phyloP scores from a whole-genome alignment of 176 grass and related monocot genomes.

The Oryza longistaminata region DNA sequence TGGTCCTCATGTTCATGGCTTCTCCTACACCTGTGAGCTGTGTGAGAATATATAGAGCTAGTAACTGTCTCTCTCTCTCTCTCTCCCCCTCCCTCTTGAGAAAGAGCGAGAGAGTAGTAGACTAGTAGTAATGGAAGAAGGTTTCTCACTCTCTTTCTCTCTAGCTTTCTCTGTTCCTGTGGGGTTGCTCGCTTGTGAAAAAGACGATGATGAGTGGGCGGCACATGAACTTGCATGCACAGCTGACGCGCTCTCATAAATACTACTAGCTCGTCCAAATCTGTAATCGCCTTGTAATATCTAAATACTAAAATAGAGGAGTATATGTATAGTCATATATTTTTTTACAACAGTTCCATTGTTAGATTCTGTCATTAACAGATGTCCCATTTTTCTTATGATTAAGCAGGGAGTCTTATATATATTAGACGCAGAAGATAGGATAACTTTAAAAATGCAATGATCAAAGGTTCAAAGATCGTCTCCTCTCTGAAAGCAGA shows the following conservation, averaged over 20 bases:
- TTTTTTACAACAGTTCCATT: neutral
- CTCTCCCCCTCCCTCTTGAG: neutral
- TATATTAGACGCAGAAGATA: neutral
- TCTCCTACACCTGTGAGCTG: neutral
- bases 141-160: neutral
- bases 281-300: neutral
- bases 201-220: constrained; percentile 34
- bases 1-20: constrained; percentile 48
- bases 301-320: neutral
- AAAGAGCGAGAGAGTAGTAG: constrained; percentile 5
- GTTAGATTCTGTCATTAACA: constrained; percentile 34
- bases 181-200: constrained; percentile 37
- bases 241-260: constrained; percentile 51
- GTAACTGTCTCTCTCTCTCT: neutral
- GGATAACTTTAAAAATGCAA: neutral
- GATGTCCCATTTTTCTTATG: constrained; percentile 4
- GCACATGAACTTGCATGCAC: constrained; percentile 48
- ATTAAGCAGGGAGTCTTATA: neutral
- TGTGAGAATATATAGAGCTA: neutral
- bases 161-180: constrained; percentile 9
- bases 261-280: constrained; percentile 34
- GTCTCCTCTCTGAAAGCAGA: neutral
- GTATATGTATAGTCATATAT: neutral
- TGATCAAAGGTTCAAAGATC: neutral
- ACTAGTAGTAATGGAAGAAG: neutral